phyloP scores from a whole-genome alignment of 805 yeast genomes.

The Pichia scutulata region DNA sequence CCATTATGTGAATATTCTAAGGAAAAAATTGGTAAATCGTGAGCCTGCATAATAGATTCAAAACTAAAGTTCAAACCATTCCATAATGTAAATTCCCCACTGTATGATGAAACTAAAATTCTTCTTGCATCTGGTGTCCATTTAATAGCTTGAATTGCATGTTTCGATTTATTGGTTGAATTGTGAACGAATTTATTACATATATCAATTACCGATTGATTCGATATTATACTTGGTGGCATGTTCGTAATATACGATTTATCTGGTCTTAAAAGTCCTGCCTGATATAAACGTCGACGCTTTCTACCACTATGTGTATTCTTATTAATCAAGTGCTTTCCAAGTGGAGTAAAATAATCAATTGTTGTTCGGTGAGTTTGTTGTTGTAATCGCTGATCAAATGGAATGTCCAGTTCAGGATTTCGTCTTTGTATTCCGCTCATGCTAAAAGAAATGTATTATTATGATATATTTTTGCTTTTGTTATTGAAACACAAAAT shows the following conservation, averaged over 20 bases:
- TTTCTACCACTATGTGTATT: slow-evolving; percentile 34
- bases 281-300: slow-evolving; percentile 24
- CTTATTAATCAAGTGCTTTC: slow-evolving; percentile 48
- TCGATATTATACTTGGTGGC: slow-evolving; percentile 50
- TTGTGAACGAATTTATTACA: slow-evolving; percentile 83
- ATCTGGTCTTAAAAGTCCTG: slow-evolving; percentile 60
- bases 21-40: slow-evolving; percentile 80
- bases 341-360: slow-evolving; percentile 71
- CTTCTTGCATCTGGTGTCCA: slow-evolving; percentile 98
- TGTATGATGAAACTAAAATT: slow-evolving; percentile 78
- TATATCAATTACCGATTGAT: slow-evolving; percentile 49
- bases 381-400: slow-evolving; percentile 4
- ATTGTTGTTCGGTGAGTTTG: slow-evolving; percentile 45
- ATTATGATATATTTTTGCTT: slow-evolving; percentile 3
- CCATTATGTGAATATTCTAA: slow-evolving; percentile 80
- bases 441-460: neutral
- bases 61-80: slow-evolving; percentile 91
- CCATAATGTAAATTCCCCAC: slow-evolving; percentile 97
- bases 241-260: slow-evolving; percentile 56
- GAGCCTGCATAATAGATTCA: slow-evolving; percentile 98
- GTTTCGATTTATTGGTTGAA: slow-evolving; percentile 84
- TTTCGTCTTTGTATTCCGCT: neutral
- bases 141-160: slow-evolving; percentile 79
- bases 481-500: neutral
- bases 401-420: neutral